phyloP scores from a whole-genome alignment of 441 rosid species.

The Gossypium trilobum region DNA sequence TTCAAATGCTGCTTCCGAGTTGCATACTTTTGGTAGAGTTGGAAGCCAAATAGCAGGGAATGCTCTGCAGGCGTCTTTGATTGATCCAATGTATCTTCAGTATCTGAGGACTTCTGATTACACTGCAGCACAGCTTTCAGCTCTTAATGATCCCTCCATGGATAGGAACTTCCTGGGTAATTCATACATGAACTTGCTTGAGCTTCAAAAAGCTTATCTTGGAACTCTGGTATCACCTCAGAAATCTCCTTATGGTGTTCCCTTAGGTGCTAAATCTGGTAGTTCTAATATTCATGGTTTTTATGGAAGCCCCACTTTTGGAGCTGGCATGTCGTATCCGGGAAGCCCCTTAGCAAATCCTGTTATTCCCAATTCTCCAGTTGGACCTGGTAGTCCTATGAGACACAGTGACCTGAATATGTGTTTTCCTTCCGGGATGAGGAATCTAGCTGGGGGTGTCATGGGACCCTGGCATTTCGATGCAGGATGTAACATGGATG shows the following conservation, averaged over 20 bases:
- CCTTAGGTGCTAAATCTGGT: conserved; percentile 41
- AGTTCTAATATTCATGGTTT: conserved; percentile 52
- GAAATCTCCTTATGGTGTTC: conserved; percentile 51
- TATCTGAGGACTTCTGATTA: conserved; percentile 39
- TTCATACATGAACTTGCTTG: conserved; percentile 50
- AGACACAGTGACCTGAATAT: conserved; percentile 50
- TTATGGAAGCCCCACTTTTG: conserved; percentile 52
- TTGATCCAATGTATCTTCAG: conserved; percentile 35
- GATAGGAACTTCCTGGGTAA: conserved; percentile 51
- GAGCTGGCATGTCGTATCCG: conserved; percentile 57
- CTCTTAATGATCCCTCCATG: conserved; percentile 40
- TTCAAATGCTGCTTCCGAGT: conserved; percentile 32
- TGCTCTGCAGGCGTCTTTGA: conserved; percentile 48
- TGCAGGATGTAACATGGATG: conserved; percentile 35
- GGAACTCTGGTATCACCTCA: conserved; percentile 50
- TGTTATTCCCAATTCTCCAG: conserved; percentile 47
- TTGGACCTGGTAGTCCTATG: conserved; percentile 56
- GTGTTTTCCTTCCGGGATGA: conserved; percentile 44
- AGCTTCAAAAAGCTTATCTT: conserved; percentile 59
- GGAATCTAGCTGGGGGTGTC: conserved; percentile 43
- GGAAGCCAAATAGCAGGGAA: conserved; percentile 42
- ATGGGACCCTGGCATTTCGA: conserved; percentile 63
- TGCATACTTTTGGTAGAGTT: conserved; percentile 36
- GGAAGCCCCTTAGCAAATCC: conserved; percentile 60
- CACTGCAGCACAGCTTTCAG: conserved; percentile 42